Evolutionary conservation across 2,329 filamentous ascomycete genomes (phyloP).

Genomic region (Pleomassaria siparia): DNA sequence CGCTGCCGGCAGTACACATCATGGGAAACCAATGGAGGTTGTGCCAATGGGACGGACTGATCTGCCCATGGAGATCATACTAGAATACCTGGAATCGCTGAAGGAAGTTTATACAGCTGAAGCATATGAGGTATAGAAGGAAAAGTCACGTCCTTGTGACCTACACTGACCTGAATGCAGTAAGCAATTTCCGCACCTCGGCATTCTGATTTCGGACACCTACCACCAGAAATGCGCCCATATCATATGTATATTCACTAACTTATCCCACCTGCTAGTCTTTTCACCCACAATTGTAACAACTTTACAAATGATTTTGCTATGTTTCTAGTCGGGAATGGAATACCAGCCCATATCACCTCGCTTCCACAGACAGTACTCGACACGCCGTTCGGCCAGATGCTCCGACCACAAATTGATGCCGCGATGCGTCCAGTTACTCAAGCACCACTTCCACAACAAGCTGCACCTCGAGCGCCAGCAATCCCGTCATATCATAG

Average conservation of each 20-base stretch:
- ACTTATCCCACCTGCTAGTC: too few species aligned
- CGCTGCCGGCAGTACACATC: constrained; percentile 77
- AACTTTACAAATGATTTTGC: constrained; percentile 94
- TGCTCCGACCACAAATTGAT: constrained; percentile 78
- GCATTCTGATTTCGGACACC: too few species aligned
- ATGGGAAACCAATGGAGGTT: constrained; percentile 78
- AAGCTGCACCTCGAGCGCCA: constrained; percentile 17
- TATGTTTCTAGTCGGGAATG: constrained; percentile 84
- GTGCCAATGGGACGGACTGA: constrained; percentile 75
- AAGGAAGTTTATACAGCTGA: constrained; percentile 79
- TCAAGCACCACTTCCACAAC: constrained; percentile 55
- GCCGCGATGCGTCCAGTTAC: constrained; percentile 63
- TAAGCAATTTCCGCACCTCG: too few species aligned
- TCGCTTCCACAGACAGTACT: constrained; percentile 84
- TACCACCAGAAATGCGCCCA: too few species aligned
- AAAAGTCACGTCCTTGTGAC: too few species aligned
- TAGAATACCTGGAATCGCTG: constrained; percentile 85
- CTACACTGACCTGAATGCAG: too few species aligned
- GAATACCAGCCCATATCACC: constrained; percentile 84
- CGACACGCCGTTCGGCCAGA: constrained; percentile 82
- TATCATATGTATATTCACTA: too few species aligned
- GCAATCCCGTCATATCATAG: constrained; percentile 13
- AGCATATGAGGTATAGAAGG: constrained; percentile 90
- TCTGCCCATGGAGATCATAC: constrained; percentile 76
- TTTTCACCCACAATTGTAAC: constrained; percentile 54